phyloP scores from a whole-genome alignment of 2,329 filamentous ascomycete species.

The Helotiales sp. region DNA sequence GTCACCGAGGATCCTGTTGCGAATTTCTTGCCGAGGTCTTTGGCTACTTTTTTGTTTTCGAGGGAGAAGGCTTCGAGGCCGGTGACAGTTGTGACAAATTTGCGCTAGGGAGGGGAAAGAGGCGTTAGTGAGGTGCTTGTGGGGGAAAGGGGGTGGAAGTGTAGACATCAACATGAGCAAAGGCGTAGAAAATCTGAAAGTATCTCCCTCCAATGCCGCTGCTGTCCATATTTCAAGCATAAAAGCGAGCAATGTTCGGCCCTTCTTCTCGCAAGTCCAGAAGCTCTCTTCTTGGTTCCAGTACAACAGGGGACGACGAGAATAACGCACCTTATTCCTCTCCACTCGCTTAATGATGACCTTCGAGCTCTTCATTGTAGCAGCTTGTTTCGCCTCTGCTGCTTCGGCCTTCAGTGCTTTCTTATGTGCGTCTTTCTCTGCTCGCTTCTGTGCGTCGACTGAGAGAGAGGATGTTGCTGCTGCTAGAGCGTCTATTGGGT shows the following conservation, averaged over 20 bases:
- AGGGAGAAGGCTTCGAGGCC: constrained; percentile 90
- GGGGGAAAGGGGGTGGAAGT: background rate
- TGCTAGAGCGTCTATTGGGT: constrained; percentile 71
- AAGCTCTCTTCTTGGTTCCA: no score
- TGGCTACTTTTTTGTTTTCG: constrained; percentile 93
- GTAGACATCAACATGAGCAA: no score
- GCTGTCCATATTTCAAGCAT: no score
- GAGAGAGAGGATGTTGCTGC: constrained; percentile 86
- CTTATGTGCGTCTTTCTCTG: constrained; percentile 94
- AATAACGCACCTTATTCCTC: constrained; percentile 71
- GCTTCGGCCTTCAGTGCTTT: constrained; percentile 94
- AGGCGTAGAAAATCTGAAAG: no score
- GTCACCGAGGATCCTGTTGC: constrained; percentile 93
- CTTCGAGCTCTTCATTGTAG: constrained; percentile 77
- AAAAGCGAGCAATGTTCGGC: no score
- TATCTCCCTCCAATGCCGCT: no score
- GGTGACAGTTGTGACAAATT: constrained; percentile 91
- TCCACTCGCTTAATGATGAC: constrained; percentile 96
- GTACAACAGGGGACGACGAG: background rate
- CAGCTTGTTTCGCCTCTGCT: constrained; percentile 80
- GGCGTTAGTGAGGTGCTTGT: background rate
- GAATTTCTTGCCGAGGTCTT: constrained; percentile 98
- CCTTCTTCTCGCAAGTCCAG: no score
- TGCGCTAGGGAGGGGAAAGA: constrained; percentile 57
- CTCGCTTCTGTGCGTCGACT: constrained; percentile 89